Conservation (phyloP, 768 basidiomycete genomes). For the Amanita molliuscula region DNA sequence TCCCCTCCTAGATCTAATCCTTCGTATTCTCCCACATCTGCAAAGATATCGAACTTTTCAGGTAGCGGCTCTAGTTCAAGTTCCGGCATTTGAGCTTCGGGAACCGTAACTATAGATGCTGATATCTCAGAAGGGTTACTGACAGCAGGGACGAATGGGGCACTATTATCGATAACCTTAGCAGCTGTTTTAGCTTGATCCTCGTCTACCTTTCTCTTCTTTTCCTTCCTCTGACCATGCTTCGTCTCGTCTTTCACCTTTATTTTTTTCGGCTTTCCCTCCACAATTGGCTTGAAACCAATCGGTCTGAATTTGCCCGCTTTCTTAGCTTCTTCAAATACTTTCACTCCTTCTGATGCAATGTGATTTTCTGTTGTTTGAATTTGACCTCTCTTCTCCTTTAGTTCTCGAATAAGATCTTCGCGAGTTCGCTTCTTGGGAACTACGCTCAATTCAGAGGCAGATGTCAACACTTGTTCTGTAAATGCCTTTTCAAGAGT, state of each 20-base stretch:
- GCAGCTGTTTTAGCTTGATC: slow-evolving; percentile 13
- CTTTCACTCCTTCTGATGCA: slow-evolving; percentile 17
- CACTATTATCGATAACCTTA: slow-evolving; percentile 13
- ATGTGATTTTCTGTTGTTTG: slow-evolving; percentile 14
- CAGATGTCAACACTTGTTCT: slow-evolving; percentile 24
- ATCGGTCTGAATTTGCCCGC: slow-evolving; percentile 46
- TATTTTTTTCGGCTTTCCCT: slow-evolving; percentile 40
- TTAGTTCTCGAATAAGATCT: slow-evolving; percentile 65
- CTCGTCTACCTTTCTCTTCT: slow-evolving; percentile 37
- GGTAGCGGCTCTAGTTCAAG: slow-evolving; percentile 22
- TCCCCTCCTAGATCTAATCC: slow-evolving; percentile 49
- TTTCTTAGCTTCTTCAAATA: slow-evolving; percentile 34
- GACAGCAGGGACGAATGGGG: not conserved
- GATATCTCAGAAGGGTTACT: not conserved
- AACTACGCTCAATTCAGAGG: slow-evolving; percentile 5
- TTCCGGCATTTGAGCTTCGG: slow-evolving; percentile 10
- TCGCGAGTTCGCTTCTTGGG: slow-evolving; percentile 68
- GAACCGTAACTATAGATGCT: slow-evolving; percentile 7
- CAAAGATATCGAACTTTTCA: slow-evolving; percentile 84
- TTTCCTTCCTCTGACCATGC: slow-evolving; percentile 48
- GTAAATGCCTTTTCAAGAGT: slow-evolving; percentile 68
- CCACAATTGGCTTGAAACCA: slow-evolving; percentile 59
- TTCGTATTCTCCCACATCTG: slow-evolving; percentile 74
- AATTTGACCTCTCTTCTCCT: slow-evolving; percentile 42
- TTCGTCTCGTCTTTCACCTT: slow-evolving; percentile 26